Evolutionary conservation across 2,329 filamentous ascomycete genomes (phyloP), one percentile per base, ranked within the genome.

Genomic region (Rhynchosporium secalis): DNA sequence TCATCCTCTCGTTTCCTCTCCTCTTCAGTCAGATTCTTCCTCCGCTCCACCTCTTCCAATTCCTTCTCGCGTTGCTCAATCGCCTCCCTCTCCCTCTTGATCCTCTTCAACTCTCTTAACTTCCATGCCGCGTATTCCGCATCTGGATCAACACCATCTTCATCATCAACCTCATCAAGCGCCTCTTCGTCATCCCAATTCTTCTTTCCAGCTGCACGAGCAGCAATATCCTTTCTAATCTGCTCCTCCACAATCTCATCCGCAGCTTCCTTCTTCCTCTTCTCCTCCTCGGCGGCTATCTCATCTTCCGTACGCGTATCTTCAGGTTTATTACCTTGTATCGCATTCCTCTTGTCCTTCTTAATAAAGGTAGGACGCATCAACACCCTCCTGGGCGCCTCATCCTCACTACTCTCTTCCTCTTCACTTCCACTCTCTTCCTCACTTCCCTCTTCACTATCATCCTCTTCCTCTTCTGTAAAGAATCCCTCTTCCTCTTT

Each of bases 41-140:
- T 83, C 10, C 95, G 86, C 78, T 98, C 95, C 41, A 96, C 83
- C 77, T 98, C 94, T 58, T 92, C 95, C 49, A 89, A 83, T 77
- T 97, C 93, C 66, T 85, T 86, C 78, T 99, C 95, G 40, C 86
- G 86, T 67, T 83, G 84, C 74, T 96, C 92, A 70, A 99, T 93
- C 1, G 86, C 86, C 70, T 92, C 87, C 31, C 95, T 87, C 70
- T 95, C 90, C 56, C 95, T 86, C 78, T 94, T 93, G 68, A 98
- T 86, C 8, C 95, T 89, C 75, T 88, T 89, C 47, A 99, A 82
- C 77, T 99, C 95, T 55, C 95, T 88, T 56, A 99, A 82, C 74
- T 94, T 95, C 94, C 95, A 99, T 0, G 93, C 92, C 6, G 92
- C 92, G 66, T 89, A 85, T 76, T 99, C 95, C 7, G 91, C 92